Percentiles rank a stretch among this genome's conserved stretches.
phyloP scores from a whole-genome alignment of 306 rosid genomes.

The Cucumis cinereus region DNA sequence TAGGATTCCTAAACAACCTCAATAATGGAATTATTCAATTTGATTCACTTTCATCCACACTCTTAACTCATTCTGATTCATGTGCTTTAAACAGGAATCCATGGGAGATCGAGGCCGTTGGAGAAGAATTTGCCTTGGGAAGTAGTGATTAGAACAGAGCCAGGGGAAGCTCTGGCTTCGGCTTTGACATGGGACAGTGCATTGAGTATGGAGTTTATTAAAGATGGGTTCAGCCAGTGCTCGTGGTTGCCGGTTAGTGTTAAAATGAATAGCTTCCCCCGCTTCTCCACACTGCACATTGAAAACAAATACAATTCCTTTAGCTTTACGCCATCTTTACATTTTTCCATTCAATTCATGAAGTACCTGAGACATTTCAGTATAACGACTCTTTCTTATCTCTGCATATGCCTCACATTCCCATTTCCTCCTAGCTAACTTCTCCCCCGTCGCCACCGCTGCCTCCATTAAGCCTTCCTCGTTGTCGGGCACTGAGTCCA shows the following conservation, averaged over 20 bases:
- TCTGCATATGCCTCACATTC: conserved; percentile 38
- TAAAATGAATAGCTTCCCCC: not conserved
- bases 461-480: conserved; percentile 27
- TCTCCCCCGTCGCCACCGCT: conserved; percentile 37
- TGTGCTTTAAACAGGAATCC: conserved; percentile 17
- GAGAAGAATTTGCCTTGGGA: conserved; percentile 56
- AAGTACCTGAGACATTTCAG: conserved; percentile 23
- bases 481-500: conserved; percentile 44
- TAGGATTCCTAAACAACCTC: too few relatives aligned
- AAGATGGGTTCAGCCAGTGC: conserved; percentile 38
- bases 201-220: conserved; percentile 34
- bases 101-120: conserved; percentile 54
- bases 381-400: conserved; percentile 62
- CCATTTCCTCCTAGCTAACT: conserved; percentile 43
- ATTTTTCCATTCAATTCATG: conserved; percentile 14
- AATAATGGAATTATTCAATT: too few relatives aligned
- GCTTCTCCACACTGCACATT: conserved; percentile 34
- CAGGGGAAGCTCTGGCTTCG: conserved; percentile 32
- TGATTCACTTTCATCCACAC: too few relatives aligned
- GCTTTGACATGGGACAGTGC: conserved; percentile 23
- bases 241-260: conserved; percentile 39
- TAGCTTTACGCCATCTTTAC: not conserved
- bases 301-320: not conserved
- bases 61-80: too few relatives aligned
- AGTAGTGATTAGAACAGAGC: conserved; percentile 58